These are phyloP conservation scores for Botryosphaeria agaves DNA, from an alignment of 2,329 filamentous ascomycete species.

Conservation along the genomic window DNA sequence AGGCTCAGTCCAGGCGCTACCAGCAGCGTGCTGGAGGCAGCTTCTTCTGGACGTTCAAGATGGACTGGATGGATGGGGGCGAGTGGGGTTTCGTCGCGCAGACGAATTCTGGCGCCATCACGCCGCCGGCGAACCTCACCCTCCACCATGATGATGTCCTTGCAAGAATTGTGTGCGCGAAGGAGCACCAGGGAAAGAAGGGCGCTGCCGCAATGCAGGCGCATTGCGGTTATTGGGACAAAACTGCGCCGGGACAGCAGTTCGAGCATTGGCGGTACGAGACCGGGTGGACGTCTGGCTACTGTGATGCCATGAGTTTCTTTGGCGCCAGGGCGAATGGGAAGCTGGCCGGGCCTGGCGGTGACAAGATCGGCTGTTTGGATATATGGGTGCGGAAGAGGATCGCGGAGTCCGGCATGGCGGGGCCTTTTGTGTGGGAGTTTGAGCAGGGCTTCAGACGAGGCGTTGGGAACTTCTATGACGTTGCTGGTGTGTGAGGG, in stretches of 20 bases:
- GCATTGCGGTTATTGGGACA: slow-evolving; percentile 35
- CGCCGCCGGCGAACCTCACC: slow-evolving; percentile 19
- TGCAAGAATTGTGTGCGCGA: slow-evolving; percentile 20
- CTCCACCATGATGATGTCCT: slow-evolving; percentile 20
- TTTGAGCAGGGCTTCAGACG: slow-evolving; percentile 31
- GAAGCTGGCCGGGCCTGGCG: slow-evolving; percentile 16
- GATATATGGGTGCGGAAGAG: slow-evolving; percentile 42
- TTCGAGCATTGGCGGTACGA: slow-evolving; percentile 37
- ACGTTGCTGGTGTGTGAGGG: slow-evolving; percentile 12
- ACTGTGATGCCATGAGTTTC: slow-evolving; percentile 35
- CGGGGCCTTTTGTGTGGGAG: slow-evolving; percentile 31
- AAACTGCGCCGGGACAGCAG: slow-evolving; percentile 22
- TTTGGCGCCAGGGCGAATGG: slow-evolving; percentile 24
- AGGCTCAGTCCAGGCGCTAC: slow-evolving; percentile 29
- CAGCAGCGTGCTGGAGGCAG: slow-evolving; percentile 32
- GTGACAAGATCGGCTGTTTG: slow-evolving; percentile 37
- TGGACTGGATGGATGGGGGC: slow-evolving; percentile 44
- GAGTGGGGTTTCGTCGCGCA: slow-evolving; percentile 43
- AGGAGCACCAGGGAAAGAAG: slow-evolving; percentile 18
- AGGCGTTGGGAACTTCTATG: slow-evolving; percentile 26
- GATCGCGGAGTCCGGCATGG: slow-evolving; percentile 31
- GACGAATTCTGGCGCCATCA: slow-evolving; percentile 26
- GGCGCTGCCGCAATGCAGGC: slow-evolving; percentile 19
- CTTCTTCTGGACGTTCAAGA: slow-evolving; percentile 44
- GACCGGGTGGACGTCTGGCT: slow-evolving; percentile 38